These are phyloP conservation scores for Mycena leptocephala DNA, from an alignment of 768 basidiomycete species.

Conservation along the genomic window DNA sequence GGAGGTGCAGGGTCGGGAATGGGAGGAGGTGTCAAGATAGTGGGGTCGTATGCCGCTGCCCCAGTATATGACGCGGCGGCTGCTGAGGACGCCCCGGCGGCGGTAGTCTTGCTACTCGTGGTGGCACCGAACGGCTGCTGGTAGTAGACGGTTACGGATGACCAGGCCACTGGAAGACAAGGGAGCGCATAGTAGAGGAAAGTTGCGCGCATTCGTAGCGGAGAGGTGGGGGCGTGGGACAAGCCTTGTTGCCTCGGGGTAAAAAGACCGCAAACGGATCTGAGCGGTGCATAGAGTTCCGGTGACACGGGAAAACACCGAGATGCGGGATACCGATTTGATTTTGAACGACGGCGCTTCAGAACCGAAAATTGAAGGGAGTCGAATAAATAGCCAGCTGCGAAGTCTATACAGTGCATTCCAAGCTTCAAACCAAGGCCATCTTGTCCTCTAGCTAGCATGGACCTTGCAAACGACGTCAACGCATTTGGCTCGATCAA, in stretches of 20 bases:
- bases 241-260: not conserved
- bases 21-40: conserved; percentile 48
- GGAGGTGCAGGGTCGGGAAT: conserved; percentile 36
- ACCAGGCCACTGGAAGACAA: conserved; percentile 25
- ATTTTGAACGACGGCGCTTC: too few species aligned
- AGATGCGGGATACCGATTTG: too few species aligned
- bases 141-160: conserved; percentile 28
- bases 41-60: conserved; percentile 51
- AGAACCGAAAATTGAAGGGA: too few species aligned
- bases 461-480: too few species aligned
- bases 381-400: not conserved
- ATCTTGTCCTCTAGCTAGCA: too few species aligned
- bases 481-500: too few species aligned
- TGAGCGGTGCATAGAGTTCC: not conserved
- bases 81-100: too few species aligned
- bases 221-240: conserved; percentile 24
- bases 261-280: not conserved
- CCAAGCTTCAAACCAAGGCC: too few species aligned
- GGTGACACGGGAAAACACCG: not conserved
- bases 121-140: conserved; percentile 28
- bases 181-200: conserved; percentile 24
- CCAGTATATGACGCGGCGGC: conserved; percentile 45
- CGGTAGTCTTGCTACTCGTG: too few species aligned
- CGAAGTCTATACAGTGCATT: too few species aligned
- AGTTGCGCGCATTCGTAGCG: conserved; percentile 26